Evolutionary conservation across 768 basidiomycete genomes (phyloP), one percentile per base, ranked within the genome.

Genomic region (Kondoa malvinella): DNA sequence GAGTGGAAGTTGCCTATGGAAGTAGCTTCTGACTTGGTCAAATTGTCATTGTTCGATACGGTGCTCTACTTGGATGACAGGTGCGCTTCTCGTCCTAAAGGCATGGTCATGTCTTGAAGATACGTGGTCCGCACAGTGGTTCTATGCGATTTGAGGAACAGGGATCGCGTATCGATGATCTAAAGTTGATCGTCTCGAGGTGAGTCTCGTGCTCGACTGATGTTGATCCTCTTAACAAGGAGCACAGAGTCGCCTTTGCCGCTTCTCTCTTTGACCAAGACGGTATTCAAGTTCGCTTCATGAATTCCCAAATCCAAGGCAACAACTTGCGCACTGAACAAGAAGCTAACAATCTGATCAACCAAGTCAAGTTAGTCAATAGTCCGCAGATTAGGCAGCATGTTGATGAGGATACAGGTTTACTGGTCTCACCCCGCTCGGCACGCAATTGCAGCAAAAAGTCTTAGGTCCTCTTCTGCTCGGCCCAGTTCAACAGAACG

Each of bases 91-190:
- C 74, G 29, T 16, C 27, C 12, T 64, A 21, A 63, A 31, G 31
- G n/a, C 57, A 59, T 29, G 58, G 32, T 17, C 27, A 68, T 16
- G 59, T 25, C 25, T 21, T 33, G 16, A 1, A 31, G 34, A 8
- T 14, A 14, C 58, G 31, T 26, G 58, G 27, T 8, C 17, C 26
- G 1, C 4, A 2, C 3, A 1, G 40, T 15, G 16, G 25, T 30
- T 56, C 31, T 16, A 58, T 29, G 1, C 26, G 16, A 34, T 64
- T 33, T 59, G 79, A 78, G 70, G 77, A 80, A 72, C 68, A 73
- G 21, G 79, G 79, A 30, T 76, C 78, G 64, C 72, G 79, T 56
- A 79, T 80, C 67, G 79, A 79, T 63, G 79, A 80, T 67, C 70
- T 79, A 40, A 79, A 79, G 73, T 70, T 79, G 16, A 67, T 74